phyloP scores from a whole-genome alignment of 1,139 yeast species.

The Yamadazyma conglobata region DNA sequence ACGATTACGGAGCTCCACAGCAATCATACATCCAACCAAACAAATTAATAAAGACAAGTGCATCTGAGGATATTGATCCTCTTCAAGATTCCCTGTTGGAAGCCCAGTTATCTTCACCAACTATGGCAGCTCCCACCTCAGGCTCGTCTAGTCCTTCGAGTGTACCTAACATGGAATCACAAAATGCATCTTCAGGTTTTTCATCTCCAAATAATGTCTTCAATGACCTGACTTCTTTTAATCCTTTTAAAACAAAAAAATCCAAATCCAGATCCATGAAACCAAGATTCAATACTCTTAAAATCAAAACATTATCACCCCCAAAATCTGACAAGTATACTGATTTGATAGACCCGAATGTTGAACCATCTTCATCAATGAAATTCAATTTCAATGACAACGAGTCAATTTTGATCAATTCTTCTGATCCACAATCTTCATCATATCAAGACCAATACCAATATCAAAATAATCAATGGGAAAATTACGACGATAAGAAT shows the following conservation, averaged over 20 bases:
- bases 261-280: slow-evolving; percentile 1
- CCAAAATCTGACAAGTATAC: slow-evolving; percentile 25
- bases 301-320: slow-evolving; percentile 32
- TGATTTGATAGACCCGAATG: slow-evolving; percentile 40
- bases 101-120: no score
- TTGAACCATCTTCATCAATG: slow-evolving; percentile 43
- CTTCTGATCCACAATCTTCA: slow-evolving; percentile 9
- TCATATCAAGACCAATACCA: no score
- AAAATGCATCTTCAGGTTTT: no score
- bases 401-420: slow-evolving; percentile 32
- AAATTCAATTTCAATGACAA: slow-evolving; percentile 21
- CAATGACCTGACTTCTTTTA: slow-evolving; percentile 2
- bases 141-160: no score
- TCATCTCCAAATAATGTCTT: slow-evolving; percentile 1
- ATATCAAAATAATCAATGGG: slow-evolving; percentile 25
- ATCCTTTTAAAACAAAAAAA: slow-evolving; percentile 1
- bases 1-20: slow-evolving; percentile 40
- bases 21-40: slow-evolving; percentile 24
- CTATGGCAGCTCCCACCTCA: no score
- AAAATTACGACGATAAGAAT: slow-evolving; percentile 27
- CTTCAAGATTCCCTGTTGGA: neutral
- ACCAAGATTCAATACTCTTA: slow-evolving; percentile 15
- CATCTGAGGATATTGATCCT: neutral
- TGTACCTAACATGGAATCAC: no score
- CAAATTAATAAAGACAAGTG: slow-evolving; percentile 7